Evolutionary conservation across 2,329 filamentous ascomycete genomes (phyloP).

Genomic region (Neophaeococcomyces aloes): DNA sequence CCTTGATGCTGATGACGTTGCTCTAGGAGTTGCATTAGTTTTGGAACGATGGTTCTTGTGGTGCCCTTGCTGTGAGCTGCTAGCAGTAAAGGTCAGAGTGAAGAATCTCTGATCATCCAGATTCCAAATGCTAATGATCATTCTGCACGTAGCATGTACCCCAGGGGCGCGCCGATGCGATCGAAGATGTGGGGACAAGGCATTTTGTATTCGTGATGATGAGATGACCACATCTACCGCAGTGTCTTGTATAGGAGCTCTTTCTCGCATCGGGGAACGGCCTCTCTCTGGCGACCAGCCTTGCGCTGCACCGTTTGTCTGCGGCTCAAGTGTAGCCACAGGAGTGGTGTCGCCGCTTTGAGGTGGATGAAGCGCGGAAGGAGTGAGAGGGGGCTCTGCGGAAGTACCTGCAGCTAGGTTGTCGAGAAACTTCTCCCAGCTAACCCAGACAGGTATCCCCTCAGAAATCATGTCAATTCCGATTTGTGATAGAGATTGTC

Average conservation of each 20-base stretch:
- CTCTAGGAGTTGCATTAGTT: slow-evolving; percentile 8
- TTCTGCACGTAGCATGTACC: slow-evolving; percentile 50
- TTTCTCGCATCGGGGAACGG: slow-evolving; percentile 13
- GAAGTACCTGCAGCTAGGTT: slow-evolving; percentile 28
- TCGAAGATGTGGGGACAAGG: slow-evolving; percentile 27
- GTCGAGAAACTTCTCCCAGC: slow-evolving; percentile 47
- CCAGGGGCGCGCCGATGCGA: slow-evolving; percentile 28
- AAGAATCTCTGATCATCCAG: slow-evolving; percentile 59
- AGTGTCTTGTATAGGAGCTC: slow-evolving; percentile 45
- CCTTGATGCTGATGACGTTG: slow-evolving; percentile 14
- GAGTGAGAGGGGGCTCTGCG: background rate
- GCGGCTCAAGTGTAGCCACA: slow-evolving; percentile 4
- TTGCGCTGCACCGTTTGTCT: background rate
- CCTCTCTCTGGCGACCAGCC: slow-evolving; percentile 6
- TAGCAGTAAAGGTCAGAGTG: slow-evolving; percentile 60
- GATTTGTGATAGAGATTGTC: slow-evolving; percentile 57
- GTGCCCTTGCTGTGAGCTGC: slow-evolving; percentile 5
- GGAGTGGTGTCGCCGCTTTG: slow-evolving; percentile 13
- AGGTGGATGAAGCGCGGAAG: background rate
- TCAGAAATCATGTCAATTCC: slow-evolving; percentile 65
- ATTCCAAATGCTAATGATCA: slow-evolving; percentile 69
- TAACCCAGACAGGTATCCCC: slow-evolving; percentile 43
- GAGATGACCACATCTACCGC: slow-evolving; percentile 57
- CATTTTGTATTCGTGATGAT: slow-evolving; percentile 34
- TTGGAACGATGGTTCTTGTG: background rate